phyloP scores from a whole-genome alignment of 2,329 filamentous ascomycete species.

The Colletotrichum sp. region DNA sequence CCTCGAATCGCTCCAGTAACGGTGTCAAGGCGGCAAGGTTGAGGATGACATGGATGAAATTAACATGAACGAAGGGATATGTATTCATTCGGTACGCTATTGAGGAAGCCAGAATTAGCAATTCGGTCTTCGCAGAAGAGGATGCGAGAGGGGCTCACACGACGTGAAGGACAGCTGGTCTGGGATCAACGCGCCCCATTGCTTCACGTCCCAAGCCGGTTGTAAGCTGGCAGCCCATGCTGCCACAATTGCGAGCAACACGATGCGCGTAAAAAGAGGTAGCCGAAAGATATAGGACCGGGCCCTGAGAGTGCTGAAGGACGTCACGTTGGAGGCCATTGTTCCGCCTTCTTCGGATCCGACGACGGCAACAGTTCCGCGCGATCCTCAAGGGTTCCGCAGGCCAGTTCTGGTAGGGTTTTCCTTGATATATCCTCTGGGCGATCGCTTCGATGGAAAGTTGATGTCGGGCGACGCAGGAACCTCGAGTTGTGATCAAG shows the following conservation, averaged over 20 bases:
- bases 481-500: neutral
- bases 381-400: neutral
- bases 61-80: constrained; percentile 84
- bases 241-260: constrained; percentile 63
- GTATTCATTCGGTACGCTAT: constrained; percentile 92
- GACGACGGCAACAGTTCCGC: neutral
- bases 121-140: neutral
- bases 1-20: constrained; percentile 92
- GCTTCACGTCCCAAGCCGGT: constrained; percentile 71
- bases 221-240: constrained; percentile 72
- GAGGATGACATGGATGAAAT: constrained; percentile 79
- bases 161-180: constrained; percentile 73
- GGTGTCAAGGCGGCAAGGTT: constrained; percentile 84
- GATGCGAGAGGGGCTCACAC: constrained; percentile 63
- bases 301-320: constrained; percentile 73
- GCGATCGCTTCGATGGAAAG: neutral
- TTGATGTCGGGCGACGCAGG: neutral
- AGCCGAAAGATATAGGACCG: constrained; percentile 83
- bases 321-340: constrained; percentile 11
- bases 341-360: neutral
- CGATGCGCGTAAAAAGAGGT: constrained; percentile 82
- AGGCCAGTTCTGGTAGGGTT: neutral
- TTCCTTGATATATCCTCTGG: neutral
- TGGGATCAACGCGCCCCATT: constrained; percentile 83
- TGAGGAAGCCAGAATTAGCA: neutral